A percentile compares a stretch with the other conserved stretches of the same genome.
These are phyloP conservation scores for Backusella sp. DNA, from an alignment of 192 early-diverging fungal genomes.

Conservation along the genomic window DNA sequence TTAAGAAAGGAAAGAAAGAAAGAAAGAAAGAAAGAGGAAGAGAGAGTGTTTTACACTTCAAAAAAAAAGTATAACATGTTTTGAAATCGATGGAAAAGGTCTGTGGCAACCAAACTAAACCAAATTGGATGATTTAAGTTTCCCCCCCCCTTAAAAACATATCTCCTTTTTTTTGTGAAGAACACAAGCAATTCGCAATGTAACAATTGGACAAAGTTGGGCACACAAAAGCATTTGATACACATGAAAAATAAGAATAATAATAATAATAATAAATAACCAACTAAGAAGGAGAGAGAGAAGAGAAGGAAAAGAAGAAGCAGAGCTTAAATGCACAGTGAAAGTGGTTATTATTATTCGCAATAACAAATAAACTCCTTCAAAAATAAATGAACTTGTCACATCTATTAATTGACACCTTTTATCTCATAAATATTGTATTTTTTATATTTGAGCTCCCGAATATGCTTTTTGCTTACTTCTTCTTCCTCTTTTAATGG, in stretches of 20 bases:
- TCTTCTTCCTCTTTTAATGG: conserved; percentile 4
- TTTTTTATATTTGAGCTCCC: neutral
- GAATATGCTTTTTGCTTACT: neutral
- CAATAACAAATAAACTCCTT: neutral
- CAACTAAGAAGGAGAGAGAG: too few species aligned
- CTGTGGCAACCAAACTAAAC: neutral
- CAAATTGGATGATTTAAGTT: neutral
- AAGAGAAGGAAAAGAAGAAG: neutral
- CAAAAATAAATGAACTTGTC: too few species aligned
- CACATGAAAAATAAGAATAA: neutral
- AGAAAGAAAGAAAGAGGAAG: neutral
- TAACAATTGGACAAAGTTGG: neutral
- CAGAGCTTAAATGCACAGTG: too few species aligned
- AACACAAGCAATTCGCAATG: neutral
- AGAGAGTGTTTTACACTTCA: neutral
- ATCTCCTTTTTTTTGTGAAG: neutral
- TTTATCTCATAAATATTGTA: neutral
- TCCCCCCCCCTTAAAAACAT: neutral
- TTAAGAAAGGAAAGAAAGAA: too few species aligned
- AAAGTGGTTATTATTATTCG: too few species aligned
- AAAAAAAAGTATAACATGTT: too few species aligned
- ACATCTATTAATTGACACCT: too few species aligned
- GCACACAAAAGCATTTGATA: neutral
- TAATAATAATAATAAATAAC: neutral
- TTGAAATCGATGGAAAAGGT: too few species aligned